These are phyloP conservation scores for Nymphaea thermarum DNA, from an alignment of 164 flowering plant species.

Conservation along the genomic window DNA sequence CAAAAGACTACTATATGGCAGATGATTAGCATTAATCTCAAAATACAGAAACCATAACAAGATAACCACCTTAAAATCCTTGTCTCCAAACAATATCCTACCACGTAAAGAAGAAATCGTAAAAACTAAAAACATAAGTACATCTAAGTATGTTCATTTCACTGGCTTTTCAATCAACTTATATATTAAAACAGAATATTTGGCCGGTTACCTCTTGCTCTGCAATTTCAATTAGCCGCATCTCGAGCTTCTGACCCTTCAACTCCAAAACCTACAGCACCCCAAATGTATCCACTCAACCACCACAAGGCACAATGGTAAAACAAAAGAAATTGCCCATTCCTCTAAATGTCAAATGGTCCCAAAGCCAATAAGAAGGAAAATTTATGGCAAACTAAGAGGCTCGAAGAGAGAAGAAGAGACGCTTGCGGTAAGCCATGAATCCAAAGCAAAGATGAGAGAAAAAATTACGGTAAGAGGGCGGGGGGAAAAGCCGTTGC, in stretches of 20 bases:
- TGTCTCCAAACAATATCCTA: too few relatives aligned
- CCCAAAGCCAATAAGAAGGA: background rate
- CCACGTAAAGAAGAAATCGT: too few relatives aligned
- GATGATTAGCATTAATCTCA: too few relatives aligned
- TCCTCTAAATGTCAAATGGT: background rate
- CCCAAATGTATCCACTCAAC: background rate
- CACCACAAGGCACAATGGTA: background rate
- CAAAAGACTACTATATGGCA: too few relatives aligned
- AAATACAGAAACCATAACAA: too few relatives aligned
- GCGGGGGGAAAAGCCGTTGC: constrained; percentile 76
- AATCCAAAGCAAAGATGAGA: background rate
- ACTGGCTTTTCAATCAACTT: too few relatives aligned
- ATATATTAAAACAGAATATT: too few relatives aligned
- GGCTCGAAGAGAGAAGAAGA: background rate
- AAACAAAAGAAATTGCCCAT: background rate
- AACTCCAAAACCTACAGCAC: constrained; percentile 53
- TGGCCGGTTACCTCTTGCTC: constrained; percentile 32
- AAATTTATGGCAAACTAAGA: too few relatives aligned
- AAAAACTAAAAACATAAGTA: too few relatives aligned
- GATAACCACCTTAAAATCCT: too few relatives aligned
- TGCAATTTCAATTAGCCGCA: constrained; percentile 63
- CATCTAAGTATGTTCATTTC: too few relatives aligned
- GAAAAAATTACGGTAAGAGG: constrained; percentile 53
- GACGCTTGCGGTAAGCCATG: background rate
- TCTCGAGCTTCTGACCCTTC: constrained; percentile 73